Conservation (phyloP, 108 stramenopile species). For the Cyclotella kingstonii region DNA sequence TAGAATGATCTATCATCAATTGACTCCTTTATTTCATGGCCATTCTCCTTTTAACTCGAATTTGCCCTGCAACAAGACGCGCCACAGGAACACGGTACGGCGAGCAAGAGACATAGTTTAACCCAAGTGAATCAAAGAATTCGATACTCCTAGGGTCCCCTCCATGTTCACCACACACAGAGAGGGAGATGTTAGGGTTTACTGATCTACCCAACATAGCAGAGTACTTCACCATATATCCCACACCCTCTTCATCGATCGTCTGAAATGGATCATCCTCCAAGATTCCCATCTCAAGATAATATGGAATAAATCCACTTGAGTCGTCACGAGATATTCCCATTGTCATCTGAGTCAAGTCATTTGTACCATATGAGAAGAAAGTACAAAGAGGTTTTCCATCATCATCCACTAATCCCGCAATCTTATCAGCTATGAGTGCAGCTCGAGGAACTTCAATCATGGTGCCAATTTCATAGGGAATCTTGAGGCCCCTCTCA, state of each 20-base stretch:
- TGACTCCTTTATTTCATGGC: constrained; percentile 7
- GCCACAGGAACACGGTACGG: constrained; percentile 89
- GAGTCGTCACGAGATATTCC: constrained; percentile 89
- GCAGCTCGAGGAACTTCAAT: constrained; percentile 89
- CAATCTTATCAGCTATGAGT: constrained; percentile 69
- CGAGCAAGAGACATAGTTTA: constrained; percentile 87
- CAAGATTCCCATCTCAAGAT: constrained; percentile 77
- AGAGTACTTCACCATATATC: constrained; percentile 61
- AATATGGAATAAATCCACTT: constrained; percentile 74
- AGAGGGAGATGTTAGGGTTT: constrained; percentile 62
- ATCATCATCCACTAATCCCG: constrained; percentile 57
- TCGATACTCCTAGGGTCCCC: constrained; percentile 77
- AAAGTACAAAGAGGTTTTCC: constrained; percentile 66
- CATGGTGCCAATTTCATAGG: constrained; percentile 87
- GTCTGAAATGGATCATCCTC: constrained; percentile 83
- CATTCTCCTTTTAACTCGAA: constrained; percentile 46
- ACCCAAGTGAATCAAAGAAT: constrained; percentile 70
- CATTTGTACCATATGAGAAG: constrained; percentile 87
- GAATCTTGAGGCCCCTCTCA: constrained; percentile 52
- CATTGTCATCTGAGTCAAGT: constrained; percentile 86
- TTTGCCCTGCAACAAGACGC: constrained; percentile 71
- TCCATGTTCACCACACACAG: constrained; percentile 88
- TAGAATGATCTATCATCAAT: background rate
- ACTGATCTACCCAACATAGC: constrained; percentile 52
- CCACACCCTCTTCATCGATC: constrained; percentile 84